These are phyloP conservation scores for Colletotrichum ledebouriae DNA, from an alignment of 2,329 filamentous ascomycete species.

Conservation along the genomic window DNA sequence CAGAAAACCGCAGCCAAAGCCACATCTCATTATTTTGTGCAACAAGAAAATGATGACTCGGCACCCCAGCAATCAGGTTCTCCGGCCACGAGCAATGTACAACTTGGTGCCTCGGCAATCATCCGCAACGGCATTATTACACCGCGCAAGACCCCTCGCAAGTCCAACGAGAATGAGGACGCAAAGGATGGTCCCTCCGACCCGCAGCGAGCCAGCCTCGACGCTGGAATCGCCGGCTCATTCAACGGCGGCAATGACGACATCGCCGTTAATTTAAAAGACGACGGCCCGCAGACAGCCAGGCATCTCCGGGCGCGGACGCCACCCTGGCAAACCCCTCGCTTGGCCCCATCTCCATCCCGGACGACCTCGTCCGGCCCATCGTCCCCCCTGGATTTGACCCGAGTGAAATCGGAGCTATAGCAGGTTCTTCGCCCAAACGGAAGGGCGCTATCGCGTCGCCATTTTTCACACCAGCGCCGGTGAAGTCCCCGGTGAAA, in stretches of 20 bases:
- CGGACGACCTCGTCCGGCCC: constrained; percentile 37
- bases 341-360: constrained; percentile 16
- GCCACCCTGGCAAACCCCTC: constrained; percentile 30
- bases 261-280: constrained; percentile 35
- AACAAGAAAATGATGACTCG: constrained; percentile 3
- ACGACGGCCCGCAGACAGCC: constrained; percentile 38
- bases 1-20: constrained; percentile 28
- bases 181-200: not conserved
- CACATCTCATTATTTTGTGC: constrained; percentile 39
- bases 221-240: not conserved
- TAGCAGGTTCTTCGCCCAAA: constrained; percentile 20
- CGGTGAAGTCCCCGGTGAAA: constrained; percentile 40
- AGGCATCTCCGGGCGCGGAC: constrained; percentile 38
- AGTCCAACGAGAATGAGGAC: constrained; percentile 21
- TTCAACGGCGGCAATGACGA: constrained; percentile 6
- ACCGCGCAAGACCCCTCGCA: constrained; percentile 31
- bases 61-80: constrained; percentile 15
- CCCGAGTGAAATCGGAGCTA: constrained; percentile 30
- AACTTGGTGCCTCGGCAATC: constrained; percentile 15
- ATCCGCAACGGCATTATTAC: constrained; percentile 27
- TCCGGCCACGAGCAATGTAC: constrained; percentile 1
- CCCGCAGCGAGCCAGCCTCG: not conserved
- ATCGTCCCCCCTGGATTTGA: constrained; percentile 33
- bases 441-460: constrained; percentile 45
- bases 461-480: constrained; percentile 50